These are phyloP conservation scores for Backusella westeae DNA, from an alignment of 192 early-diverging fungal genomes.

Conservation along the genomic window DNA sequence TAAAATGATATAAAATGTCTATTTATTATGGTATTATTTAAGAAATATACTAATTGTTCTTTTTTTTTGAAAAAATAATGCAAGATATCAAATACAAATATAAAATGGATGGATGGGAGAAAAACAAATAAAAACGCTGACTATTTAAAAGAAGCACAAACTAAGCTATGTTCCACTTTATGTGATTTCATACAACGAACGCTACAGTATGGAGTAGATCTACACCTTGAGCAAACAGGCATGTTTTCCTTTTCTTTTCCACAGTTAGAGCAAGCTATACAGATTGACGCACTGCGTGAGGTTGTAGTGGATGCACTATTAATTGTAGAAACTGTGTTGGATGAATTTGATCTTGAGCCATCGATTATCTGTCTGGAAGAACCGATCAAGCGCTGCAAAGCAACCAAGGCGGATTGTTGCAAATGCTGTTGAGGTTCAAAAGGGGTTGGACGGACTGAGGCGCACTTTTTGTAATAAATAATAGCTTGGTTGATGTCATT, in stretches of 20 bases:
- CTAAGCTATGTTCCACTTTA: background rate
- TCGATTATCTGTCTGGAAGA: background rate
- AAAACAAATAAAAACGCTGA: background rate
- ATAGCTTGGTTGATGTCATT: background rate
- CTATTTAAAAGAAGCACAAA: background rate
- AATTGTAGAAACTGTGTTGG: background rate
- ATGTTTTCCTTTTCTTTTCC: constrained; percentile 7
- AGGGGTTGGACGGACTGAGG: background rate
- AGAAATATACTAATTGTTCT: background rate
- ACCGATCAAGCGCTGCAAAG: background rate
- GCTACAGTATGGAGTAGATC: background rate
- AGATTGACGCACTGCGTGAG: background rate
- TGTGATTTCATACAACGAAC: constrained; percentile 15
- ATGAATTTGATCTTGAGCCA: background rate
- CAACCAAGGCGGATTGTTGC: constrained; percentile 7
- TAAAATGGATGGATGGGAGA: background rate
- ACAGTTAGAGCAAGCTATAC: constrained; percentile 4
- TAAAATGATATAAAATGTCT: background rate
- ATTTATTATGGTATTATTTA: background rate
- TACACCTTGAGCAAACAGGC: constrained; percentile 25
- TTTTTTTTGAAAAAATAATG: constrained; percentile 1
- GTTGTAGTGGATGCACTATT: background rate
- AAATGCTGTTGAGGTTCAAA: constrained; percentile 10
- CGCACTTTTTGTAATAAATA: constrained; percentile 11
- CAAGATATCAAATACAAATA: background rate